phyloP scores from a whole-genome alignment of 108 stramenopile genomes.

The Nitzschia sp. region DNA sequence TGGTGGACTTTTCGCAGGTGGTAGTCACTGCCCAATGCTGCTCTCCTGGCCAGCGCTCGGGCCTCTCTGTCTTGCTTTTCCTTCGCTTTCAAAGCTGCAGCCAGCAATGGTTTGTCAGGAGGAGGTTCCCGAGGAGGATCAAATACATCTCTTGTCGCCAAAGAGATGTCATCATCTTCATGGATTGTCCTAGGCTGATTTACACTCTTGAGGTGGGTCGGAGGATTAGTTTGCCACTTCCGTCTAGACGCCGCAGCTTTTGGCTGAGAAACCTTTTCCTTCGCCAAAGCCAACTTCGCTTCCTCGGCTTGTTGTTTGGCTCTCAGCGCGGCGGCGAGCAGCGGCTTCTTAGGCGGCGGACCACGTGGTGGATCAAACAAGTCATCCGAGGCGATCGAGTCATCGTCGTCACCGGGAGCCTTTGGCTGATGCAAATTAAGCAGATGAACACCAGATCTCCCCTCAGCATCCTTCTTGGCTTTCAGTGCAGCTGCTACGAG shows the following conservation, averaged over 20 bases:
- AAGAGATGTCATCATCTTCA: conserved; percentile 2
- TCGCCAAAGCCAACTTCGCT: not conserved
- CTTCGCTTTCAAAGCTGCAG: conserved; percentile 21
- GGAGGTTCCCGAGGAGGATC: conserved; percentile 2
- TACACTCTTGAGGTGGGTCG: not conserved
- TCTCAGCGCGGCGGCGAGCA: conserved; percentile 17
- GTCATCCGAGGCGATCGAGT: conserved; percentile 6
- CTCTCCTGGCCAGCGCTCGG: too few relatives aligned
- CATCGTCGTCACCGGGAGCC: not conserved
- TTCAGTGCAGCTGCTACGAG: conserved; percentile 19
- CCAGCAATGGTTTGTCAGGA: conserved; percentile 9
- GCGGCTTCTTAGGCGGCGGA: not conserved
- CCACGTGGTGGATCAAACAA: conserved; percentile 12
- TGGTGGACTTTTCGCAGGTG: conserved; percentile 14
- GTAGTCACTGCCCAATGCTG: not conserved
- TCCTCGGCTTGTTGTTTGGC: conserved; percentile 7
- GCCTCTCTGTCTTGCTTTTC: conserved; percentile 7
- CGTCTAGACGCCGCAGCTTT: not conserved
- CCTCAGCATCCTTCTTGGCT: conserved; percentile 7
- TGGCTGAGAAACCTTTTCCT: not conserved
- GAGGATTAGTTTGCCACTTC: not conserved
- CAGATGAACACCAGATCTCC: conserved; percentile 3
- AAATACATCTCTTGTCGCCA: not conserved
- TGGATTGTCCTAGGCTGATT: conserved; percentile 8
- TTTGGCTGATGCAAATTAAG: conserved; percentile 4